These are phyloP conservation scores for Pyracantha coccinea DNA, from an alignment of 331 rosid species.

Conservation along the genomic window DNA sequence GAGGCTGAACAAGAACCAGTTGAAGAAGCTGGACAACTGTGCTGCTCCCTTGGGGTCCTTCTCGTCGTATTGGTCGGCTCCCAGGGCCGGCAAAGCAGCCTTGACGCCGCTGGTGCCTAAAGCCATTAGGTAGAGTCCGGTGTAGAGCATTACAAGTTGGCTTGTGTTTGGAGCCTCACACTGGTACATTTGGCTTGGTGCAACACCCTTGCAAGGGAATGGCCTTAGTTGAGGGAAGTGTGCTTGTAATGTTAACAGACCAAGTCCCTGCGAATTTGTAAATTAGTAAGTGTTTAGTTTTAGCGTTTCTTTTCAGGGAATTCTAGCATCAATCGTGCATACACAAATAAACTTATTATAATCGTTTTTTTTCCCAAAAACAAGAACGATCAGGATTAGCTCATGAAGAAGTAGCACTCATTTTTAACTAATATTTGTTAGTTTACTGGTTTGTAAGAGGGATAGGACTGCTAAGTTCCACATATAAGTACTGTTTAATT, in stretches of 20 bases:
- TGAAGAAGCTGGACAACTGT: slow-evolving; percentile 69
- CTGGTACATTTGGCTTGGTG: slow-evolving; percentile 14
- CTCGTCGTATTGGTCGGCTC: slow-evolving; percentile 79
- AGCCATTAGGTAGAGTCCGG: slow-evolving; percentile 65
- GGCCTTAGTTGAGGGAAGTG: slow-evolving; percentile 50
- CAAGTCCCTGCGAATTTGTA: slow-evolving; percentile 31
- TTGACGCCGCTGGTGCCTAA: slow-evolving; percentile 75
- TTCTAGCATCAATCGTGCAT: no score
- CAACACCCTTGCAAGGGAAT: slow-evolving; percentile 36
- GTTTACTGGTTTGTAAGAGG: neutral
- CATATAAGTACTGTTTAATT: neutral
- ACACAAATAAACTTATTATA: no score
- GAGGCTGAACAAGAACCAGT: slow-evolving; percentile 77
- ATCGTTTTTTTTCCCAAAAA: no score
- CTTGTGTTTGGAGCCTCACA: slow-evolving; percentile 37
- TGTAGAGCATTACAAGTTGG: slow-evolving; percentile 46
- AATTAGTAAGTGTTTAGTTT: neutral
- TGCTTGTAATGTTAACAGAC: slow-evolving; percentile 50
- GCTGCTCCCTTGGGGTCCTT: slow-evolving; percentile 59
- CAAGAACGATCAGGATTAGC: no score
- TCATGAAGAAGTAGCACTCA: no score
- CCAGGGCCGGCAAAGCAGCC: slow-evolving; percentile 67
- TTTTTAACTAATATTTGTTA: neutral
- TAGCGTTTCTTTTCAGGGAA: no score
- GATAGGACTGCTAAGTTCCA: neutral